Base-by-base conservation (phyloP, 2,329 filamentous ascomycete genomes). In the Monosporascus cannonballus region DNA sequence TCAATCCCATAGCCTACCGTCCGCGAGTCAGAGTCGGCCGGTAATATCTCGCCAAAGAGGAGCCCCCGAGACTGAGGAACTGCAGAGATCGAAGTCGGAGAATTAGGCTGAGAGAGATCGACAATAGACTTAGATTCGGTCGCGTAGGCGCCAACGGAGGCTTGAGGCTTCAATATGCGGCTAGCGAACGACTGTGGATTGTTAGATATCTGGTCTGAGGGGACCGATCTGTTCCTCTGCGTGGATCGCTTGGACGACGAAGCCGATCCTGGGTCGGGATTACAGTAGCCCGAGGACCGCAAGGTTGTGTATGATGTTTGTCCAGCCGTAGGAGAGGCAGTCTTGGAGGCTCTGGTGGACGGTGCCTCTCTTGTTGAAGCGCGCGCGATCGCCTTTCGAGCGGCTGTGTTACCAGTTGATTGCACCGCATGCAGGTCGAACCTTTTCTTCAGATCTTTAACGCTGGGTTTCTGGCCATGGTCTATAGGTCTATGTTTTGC, bases 361-460 rank as follows among this genome's bases (percentile, higher is more conserved):
- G 57, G 56, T 56, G 56, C 64, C 63, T 72, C 66, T 65, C 69
- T 68, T 55, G 63, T 64, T 60, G 62, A 64, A 59, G 66, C 63
- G 54, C 67, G 68, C 54, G 68, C 59, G 49, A 66, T 62, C 39
- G 65, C 54, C 59, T 69, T 71, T 56, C 71, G 71, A 51, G 68
- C 59, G 51, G 71, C 64, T 44, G 68, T 61, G 55, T 68, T 56
- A 47, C 59, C 22, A n/a, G 48, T 59, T 24, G 53, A 41, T 51
- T 63, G 58, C 24, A 64, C 57, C 47, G 68, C 73, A 59, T 77
- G 83, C 64, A 85, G 83, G 68, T 93, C 88, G 71, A 93, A 94
- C 51, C 81, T 85, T 69, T 86, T 89, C 63, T 89, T 85, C 56
- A 94, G 76, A 65, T 94, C 89, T 71, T 86, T 90, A 60, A 94